Base-by-base conservation (phyloP, 495 filamentous ascomycete genomes). In the Staphylotrichum tortipilum region DNA sequence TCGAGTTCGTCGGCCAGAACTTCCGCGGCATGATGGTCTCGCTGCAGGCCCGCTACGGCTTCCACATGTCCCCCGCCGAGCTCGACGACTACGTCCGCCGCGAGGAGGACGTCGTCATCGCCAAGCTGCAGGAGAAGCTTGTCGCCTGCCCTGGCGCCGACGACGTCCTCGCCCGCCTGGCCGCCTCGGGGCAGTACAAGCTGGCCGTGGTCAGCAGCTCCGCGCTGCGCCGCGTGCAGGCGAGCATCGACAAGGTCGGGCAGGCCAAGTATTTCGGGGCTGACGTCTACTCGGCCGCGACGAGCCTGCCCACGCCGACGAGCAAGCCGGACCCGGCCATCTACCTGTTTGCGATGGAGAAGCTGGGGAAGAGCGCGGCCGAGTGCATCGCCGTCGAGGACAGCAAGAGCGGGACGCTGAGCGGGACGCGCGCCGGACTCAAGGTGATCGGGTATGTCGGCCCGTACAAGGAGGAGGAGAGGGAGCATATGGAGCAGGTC, bases 261-360 rank as follows among this genome's bases (percentile, higher is more conserved):
- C 84, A 88, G 65, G 85, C 81, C 65, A 79, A 84, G 64, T 94
- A 81, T 74, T 94, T 96, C 72, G 76, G 71, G 18, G 77, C 87
- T 56, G 74, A 80, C 52, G 78, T 95, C 59, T 96, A 85, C 79
- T 85, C 80, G 50, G 90, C 90, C 29, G 90, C 90, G 28, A 88
- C 81, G 28, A 85, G 80, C 29, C 77, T 96, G 59, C 68, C 72
- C 41, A 81, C 74, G 60, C 90, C 90, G 7, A 89, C 87, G 22
- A 85, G 78, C 65, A 96, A 96, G 79, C 90, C 90, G 34, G 85
- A 96, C 67, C 90, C 90, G 21, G 89, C 89, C 45, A 88, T 96
- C 71, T 96, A 96, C 70, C 69, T 89, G 53, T 76, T 85, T 63
- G 86, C 90, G 12, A 83, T 87, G 64, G 66, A 92, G 67, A 68